Percentiles rank a stretch among this genome's conserved stretches.
Evolutionary conservation across 2,329 filamentous ascomycete genomes (phyloP).

Genomic region (Zymoseptoria crescenta): DNA sequence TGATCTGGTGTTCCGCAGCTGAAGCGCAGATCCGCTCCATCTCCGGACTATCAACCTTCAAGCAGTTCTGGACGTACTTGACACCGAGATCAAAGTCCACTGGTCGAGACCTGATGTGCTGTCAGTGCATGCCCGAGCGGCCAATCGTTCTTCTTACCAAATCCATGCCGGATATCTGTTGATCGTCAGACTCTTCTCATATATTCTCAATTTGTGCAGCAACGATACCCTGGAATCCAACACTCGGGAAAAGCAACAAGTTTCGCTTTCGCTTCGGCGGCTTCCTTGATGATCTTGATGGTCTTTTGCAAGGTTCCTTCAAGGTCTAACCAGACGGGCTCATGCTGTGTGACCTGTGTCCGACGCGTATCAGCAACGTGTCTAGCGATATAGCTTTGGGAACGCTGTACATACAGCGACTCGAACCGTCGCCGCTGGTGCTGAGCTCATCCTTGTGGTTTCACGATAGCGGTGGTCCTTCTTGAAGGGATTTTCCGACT

Average conservation of each 20-base stretch:
- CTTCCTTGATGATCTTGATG: conserved; percentile 48
- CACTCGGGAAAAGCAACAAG: conserved; percentile 45
- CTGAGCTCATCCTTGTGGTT: conserved; percentile 9
- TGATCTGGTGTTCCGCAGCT: conserved; percentile 29
- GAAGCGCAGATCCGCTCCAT: conserved; percentile 36
- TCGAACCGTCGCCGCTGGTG: conserved; percentile 12
- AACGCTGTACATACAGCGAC: conserved; percentile 12
- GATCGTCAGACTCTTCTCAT: background rate
- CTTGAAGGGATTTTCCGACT: background rate
- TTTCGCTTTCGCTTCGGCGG: conserved; percentile 46
- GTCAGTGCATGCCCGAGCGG: background rate
- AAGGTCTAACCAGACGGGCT: conserved; percentile 55
- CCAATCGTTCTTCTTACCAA: conserved; percentile 32
- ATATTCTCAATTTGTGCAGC: background rate
- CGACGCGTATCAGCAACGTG: background rate
- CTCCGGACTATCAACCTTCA: conserved; percentile 34
- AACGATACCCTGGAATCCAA: conserved; percentile 35
- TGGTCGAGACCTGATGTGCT: conserved; percentile 29
- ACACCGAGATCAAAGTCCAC: conserved; percentile 34
- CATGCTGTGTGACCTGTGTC: conserved; percentile 48
- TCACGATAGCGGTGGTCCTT: background rate
- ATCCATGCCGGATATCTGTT: conserved; percentile 36
- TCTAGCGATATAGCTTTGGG: background rate
- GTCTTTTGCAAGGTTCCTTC: conserved; percentile 49
- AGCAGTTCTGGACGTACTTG: conserved; percentile 39